A percentile compares a stretch with the other conserved stretches of the same genome.
phyloP scores from a whole-genome alignment of 148 eudicot genomes.

The Talinum fruticosum region DNA sequence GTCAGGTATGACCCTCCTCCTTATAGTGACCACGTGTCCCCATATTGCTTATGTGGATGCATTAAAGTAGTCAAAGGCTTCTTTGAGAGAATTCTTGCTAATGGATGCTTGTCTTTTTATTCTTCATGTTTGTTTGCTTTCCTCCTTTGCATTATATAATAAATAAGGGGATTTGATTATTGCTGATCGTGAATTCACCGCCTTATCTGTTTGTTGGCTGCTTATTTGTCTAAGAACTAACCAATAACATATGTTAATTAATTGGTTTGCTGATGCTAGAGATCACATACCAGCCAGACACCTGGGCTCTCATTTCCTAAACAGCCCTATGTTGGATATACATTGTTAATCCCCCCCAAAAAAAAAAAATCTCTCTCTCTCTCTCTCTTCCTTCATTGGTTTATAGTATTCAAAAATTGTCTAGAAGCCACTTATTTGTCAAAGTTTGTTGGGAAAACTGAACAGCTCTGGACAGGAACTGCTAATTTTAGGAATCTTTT shows the following conservation, averaged over 20 bases:
- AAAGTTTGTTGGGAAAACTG: conserved; percentile 18
- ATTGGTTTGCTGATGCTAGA: neutral
- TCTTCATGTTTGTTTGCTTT: neutral
- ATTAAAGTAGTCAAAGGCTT: neutral
- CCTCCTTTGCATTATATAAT: neutral
- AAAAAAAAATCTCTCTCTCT: neutral
- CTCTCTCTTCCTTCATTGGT: neutral
- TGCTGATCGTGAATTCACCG: neutral
- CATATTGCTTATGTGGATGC: neutral
- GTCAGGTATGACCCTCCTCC: neutral
- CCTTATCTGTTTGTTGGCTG: neutral
- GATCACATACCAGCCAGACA: conserved; percentile 1
- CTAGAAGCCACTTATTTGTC: conserved; percentile 7
- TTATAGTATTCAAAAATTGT: conserved; percentile 6
- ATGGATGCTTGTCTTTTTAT: neutral
- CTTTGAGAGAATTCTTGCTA: neutral
- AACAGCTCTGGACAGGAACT: conserved; percentile 18
- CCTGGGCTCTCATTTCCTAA: neutral
- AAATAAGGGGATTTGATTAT: conserved; percentile 9
- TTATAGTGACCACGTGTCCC: neutral
- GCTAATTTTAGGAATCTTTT: conserved; percentile 5
- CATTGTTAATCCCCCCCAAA: neutral
- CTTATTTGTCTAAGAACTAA: neutral
- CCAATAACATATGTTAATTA: neutral
- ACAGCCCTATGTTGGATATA: neutral